Evolutionary conservation across 129 eudicot genomes (phyloP).

Genomic region (Tanacetum coccineum): DNA sequence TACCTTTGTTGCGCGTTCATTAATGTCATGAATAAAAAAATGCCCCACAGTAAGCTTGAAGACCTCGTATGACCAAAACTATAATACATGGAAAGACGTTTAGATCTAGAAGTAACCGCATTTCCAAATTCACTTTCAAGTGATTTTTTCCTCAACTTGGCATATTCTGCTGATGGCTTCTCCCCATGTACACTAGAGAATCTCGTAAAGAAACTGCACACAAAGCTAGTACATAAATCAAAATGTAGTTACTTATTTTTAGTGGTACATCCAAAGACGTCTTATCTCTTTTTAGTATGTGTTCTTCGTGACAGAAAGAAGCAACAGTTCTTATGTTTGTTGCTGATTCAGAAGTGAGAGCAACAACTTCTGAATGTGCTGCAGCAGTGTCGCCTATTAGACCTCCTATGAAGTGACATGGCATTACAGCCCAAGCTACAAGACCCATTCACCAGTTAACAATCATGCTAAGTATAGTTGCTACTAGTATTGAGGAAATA

Average conservation of each 20-base stretch:
- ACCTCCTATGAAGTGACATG: constrained; percentile 87
- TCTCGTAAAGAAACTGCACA: too few relatives aligned
- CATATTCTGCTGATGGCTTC: constrained; percentile 87
- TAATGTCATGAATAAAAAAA: too few relatives aligned
- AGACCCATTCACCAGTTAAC: constrained; percentile 85
- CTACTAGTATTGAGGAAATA: constrained; percentile 69
- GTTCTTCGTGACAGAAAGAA: constrained; percentile 71
- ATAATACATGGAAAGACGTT: too few relatives aligned
- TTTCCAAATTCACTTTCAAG: constrained; percentile 86
- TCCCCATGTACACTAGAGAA: constrained; percentile 87
- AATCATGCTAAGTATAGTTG: constrained; percentile 63
- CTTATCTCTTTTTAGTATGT: constrained; percentile 51
- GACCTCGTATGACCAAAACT: too few relatives aligned
- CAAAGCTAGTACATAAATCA: too few relatives aligned
- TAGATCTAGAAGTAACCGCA: constrained; percentile 59
- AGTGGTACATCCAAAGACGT: constrained; percentile 30
- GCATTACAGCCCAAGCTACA: constrained; percentile 94
- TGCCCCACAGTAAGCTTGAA: too few relatives aligned
- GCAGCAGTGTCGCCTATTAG: constrained; percentile 53
- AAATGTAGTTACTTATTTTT: too few relatives aligned
- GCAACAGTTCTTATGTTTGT: constrained; percentile 63
- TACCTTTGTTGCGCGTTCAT: too few relatives aligned
- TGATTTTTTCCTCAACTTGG: constrained; percentile 80
- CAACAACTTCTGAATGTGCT: constrained; percentile 55
- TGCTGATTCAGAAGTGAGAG: constrained; percentile 71